A percentile compares a stretch with the other conserved stretches of the same genome.
phyloP scores from a whole-genome alignment of 495 filamentous ascomycete species.

The Daldinia grandis region DNA sequence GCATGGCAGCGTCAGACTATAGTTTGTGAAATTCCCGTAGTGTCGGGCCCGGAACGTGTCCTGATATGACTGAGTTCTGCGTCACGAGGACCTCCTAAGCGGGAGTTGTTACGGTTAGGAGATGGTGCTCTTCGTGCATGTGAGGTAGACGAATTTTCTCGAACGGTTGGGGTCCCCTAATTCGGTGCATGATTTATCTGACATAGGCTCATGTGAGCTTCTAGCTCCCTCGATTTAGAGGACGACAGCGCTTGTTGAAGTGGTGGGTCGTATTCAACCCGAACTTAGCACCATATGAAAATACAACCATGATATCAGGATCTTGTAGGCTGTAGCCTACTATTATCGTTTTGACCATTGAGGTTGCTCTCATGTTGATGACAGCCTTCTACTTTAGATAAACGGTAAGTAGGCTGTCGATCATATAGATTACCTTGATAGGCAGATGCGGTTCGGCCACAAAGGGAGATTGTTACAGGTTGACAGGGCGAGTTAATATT shows the following conservation, averaged over 20 bases:
- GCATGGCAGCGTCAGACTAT: conserved; percentile 14
- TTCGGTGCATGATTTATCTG: conserved; percentile 1
- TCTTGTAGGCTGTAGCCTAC: conserved; percentile 1
- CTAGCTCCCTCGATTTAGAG: not conserved
- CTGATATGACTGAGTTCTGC: conserved; percentile 12
- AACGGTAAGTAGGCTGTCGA: not conserved
- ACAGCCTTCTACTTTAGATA: conserved; percentile 8
- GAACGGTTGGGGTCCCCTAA: not conserved
- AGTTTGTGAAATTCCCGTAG: conserved; percentile 14
- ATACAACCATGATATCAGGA: conserved; percentile 14
- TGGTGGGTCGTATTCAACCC: conserved; percentile 4
- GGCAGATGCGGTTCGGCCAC: not conserved
- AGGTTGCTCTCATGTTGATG: conserved; percentile 2
- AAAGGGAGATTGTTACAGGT: not conserved
- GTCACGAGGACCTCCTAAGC: conserved; percentile 17
- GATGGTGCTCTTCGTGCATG: not conserved
- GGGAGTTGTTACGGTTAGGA: conserved; percentile 17
- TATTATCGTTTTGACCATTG: not conserved
- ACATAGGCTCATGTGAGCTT: conserved; percentile 1
- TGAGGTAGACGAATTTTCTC: not conserved
- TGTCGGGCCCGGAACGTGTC: conserved; percentile 21
- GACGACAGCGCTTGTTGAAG: not conserved
- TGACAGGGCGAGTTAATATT: not conserved
- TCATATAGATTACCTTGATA: not conserved
- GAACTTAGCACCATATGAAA: not conserved